These are phyloP conservation scores for Mycosphaerella sp. DNA, from an alignment of 2,329 filamentous ascomycete species.

Conservation along the genomic window DNA sequence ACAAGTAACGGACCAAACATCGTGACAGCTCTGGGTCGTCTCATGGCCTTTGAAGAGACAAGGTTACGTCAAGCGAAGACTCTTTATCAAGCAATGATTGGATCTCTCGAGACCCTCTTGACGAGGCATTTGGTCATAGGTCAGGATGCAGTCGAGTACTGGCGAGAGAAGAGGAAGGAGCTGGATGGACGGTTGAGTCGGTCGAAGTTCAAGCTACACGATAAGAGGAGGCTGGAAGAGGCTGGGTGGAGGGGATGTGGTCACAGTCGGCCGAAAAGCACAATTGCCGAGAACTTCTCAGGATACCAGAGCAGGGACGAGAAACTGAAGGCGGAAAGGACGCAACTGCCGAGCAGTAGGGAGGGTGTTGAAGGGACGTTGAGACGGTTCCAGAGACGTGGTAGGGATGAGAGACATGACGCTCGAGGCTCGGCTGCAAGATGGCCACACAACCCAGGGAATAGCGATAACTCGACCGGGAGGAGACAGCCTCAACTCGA, in stretches of 20 bases:
- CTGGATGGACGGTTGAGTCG: conserved; percentile 20
- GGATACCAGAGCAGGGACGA: not conserved
- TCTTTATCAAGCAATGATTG: conserved; percentile 20
- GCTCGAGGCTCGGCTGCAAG: too few relatives aligned
- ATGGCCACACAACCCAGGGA: too few relatives aligned
- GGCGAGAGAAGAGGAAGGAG: conserved; percentile 19
- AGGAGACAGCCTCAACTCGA: too few relatives aligned
- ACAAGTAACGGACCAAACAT: conserved; percentile 32
- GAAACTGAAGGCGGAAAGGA: not conserved
- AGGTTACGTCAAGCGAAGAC: not conserved
- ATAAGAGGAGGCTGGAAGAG: not conserved
- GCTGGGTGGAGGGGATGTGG: not conserved
- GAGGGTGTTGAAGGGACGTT: not conserved
- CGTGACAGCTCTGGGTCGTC: conserved; percentile 21
- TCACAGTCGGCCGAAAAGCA: too few relatives aligned
- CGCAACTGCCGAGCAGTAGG: not conserved
- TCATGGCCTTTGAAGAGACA: conserved; percentile 22
- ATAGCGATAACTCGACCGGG: too few relatives aligned
- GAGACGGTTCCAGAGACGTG: not conserved
- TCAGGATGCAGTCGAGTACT: conserved; percentile 13
- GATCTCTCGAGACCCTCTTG: conserved; percentile 29
- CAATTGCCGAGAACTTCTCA: not conserved
- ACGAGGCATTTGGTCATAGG: conserved; percentile 21
- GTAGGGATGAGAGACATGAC: not conserved
- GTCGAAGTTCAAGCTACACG: not conserved